Conservation (phyloP, 1,139 yeast species). For the Debaryomycetaceae sp. region DNA sequence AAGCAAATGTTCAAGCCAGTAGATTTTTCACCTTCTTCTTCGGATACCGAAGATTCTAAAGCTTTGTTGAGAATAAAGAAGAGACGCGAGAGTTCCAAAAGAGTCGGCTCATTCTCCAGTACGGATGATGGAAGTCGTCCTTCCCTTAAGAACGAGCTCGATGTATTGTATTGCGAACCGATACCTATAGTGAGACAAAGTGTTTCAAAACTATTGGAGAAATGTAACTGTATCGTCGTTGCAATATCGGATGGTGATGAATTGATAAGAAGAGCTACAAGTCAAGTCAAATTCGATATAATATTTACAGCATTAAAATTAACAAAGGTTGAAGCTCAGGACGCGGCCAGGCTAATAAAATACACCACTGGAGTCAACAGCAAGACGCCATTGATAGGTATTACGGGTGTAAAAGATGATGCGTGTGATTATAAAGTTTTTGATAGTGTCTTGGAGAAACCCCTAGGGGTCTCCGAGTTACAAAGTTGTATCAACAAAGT, state of each 20-base stretch:
- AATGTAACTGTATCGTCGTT: slow-evolving; percentile 78
- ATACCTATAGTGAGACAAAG: slow-evolving; percentile 79
- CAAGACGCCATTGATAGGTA: slow-evolving; percentile 72
- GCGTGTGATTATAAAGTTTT: slow-evolving; percentile 58
- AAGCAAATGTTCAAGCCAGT: slow-evolving; percentile 24
- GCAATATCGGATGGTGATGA: slow-evolving; percentile 81
- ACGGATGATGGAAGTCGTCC: slow-evolving; percentile 3
- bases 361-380: slow-evolving; percentile 75
- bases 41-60: slow-evolving; percentile 65
- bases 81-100: slow-evolving; percentile 51
- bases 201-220: slow-evolving; percentile 60
- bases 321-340: slow-evolving; percentile 66
- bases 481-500: slow-evolving; percentile 20
- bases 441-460: slow-evolving; percentile 74
- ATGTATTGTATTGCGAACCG: slow-evolving; percentile 81
- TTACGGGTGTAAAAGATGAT: slow-evolving; percentile 71
- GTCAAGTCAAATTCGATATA: slow-evolving; percentile 79
- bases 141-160: slow-evolving; percentile 35
- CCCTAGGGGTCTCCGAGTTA: slow-evolving; percentile 44
- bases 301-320: slow-evolving; percentile 74
- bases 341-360: slow-evolving; percentile 73
- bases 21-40: slow-evolving; percentile 62
- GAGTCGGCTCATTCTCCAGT: slow-evolving; percentile 13
- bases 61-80: slow-evolving; percentile 56
- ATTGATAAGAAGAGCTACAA: slow-evolving; percentile 74